Percentiles rank a stretch among this genome's conserved stretches.
Evolutionary conservation across 768 basidiomycete genomes (phyloP).

Genomic region (Floccularia luteovirens): DNA sequence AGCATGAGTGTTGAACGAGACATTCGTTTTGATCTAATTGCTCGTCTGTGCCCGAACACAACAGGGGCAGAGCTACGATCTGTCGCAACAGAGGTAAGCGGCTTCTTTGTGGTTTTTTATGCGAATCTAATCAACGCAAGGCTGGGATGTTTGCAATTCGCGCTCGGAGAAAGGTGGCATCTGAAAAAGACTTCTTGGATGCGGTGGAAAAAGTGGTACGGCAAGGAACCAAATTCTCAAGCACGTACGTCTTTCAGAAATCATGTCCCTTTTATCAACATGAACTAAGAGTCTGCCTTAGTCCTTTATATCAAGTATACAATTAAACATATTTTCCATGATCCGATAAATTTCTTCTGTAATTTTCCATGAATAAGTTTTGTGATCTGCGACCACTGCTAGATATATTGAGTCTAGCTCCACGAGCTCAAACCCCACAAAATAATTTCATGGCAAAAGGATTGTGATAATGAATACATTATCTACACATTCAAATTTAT

Average conservation of each 20-base stretch:
- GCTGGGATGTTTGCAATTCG: constrained; percentile 99
- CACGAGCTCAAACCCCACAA: no score
- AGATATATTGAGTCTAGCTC: no score
- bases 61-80: constrained; percentile 97
- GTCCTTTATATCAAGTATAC: constrained; percentile 89
- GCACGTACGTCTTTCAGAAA: constrained; percentile 76
- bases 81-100: constrained; percentile 86
- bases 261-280: background rate
- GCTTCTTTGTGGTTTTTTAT: background rate
- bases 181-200: constrained; percentile 95
- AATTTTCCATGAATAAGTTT: no score
- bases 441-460: no score
- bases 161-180: constrained; percentile 91
- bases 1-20: constrained; percentile 98
- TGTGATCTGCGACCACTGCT: no score
- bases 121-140: constrained; percentile 25
- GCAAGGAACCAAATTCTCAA: constrained; percentile 97
- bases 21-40: constrained; percentile 96
- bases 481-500: no score
- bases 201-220: constrained; percentile 98
- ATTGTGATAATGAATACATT: no score
- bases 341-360: no score
- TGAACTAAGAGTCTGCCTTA: constrained; percentile 18
- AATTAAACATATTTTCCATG: no score
- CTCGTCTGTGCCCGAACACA: constrained; percentile 93